These are phyloP conservation scores for Drechslerella dactyloides DNA, from an alignment of 2,329 filamentous ascomycete genomes.

Conservation along the genomic window DNA sequence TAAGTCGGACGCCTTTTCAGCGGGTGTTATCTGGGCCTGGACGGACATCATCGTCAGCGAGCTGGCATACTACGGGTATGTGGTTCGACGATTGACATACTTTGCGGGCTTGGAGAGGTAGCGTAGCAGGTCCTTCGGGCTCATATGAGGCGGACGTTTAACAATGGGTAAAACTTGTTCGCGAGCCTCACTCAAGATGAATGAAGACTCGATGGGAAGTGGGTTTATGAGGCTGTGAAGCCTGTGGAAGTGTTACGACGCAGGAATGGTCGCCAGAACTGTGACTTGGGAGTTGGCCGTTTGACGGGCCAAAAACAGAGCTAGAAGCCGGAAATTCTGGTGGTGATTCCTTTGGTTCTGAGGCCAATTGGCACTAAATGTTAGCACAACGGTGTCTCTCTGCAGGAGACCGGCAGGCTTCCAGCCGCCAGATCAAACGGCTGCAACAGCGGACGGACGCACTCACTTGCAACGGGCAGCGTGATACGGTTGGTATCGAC, in stretches of 20 bases:
- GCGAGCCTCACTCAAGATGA: constrained; percentile 43
- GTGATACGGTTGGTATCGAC: constrained; percentile 2
- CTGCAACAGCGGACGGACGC: not conserved
- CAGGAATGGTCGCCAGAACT: constrained; percentile 49
- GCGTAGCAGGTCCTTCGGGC: constrained; percentile 85
- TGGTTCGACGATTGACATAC: constrained; percentile 64
- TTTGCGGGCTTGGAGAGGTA: constrained; percentile 95
- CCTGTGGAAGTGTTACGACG: constrained; percentile 17
- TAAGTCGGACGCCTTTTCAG: constrained; percentile 50
- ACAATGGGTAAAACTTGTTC: constrained; percentile 25
- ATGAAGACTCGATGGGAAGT: constrained; percentile 33
- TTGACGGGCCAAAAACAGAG: constrained; percentile 34
- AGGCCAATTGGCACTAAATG: not conserved
- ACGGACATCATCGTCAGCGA: constrained; percentile 33
- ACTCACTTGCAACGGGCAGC: not conserved
- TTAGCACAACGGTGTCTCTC: not conserved
- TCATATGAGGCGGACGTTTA: constrained; percentile 72
- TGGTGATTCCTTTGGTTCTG: not conserved
- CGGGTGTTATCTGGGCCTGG: constrained; percentile 70
- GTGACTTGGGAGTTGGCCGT: constrained; percentile 40
- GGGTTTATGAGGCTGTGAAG: constrained; percentile 31
- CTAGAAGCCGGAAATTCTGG: not conserved
- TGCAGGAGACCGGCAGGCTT: not conserved
- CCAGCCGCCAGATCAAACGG: not conserved
- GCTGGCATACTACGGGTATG: constrained; percentile 19